Evolutionary conservation across 306 rosid genomes (phyloP).

Genomic region (Cicer arietinum): DNA sequence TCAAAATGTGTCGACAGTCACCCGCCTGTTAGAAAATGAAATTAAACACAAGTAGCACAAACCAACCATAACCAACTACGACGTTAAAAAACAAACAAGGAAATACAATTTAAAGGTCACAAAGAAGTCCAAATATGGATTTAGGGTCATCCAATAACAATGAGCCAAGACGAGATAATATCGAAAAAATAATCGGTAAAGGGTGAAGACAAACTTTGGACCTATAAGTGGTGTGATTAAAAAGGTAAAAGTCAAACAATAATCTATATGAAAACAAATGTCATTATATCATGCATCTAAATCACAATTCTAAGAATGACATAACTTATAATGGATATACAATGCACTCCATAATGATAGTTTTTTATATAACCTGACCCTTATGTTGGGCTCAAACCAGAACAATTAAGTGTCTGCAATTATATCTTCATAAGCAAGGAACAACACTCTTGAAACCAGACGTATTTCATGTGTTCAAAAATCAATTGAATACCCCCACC

Average conservation of each 20-base stretch:
- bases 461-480: background rate
- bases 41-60: constrained; percentile 31
- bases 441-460: constrained; percentile 8
- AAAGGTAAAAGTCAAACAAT: background rate
- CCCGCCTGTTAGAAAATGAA: constrained; percentile 5
- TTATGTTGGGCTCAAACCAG: background rate
- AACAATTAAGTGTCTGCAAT: background rate
- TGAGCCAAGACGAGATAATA: constrained; percentile 5
- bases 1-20: constrained; percentile 35
- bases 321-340: constrained; percentile 6
- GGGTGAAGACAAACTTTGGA: constrained; percentile 5
- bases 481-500: background rate
- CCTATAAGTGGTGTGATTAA: constrained; percentile 1
- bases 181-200: background rate
- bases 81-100: constrained; percentile 18
- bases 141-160: constrained; percentile 1
- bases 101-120: background rate
- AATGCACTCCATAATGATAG: constrained; percentile 12
- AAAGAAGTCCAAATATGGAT: background rate
- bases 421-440: background rate
- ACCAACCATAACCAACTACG: background rate
- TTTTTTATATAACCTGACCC: background rate
- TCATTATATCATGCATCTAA: background rate
- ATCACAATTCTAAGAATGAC: background rate
- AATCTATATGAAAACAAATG: constrained; percentile 12